Evolutionary conservation across 495 filamentous ascomycete species (phyloP), one percentile per base, ranked within the genome.

Genomic region (Hapsidospora chrysogenum): DNA sequence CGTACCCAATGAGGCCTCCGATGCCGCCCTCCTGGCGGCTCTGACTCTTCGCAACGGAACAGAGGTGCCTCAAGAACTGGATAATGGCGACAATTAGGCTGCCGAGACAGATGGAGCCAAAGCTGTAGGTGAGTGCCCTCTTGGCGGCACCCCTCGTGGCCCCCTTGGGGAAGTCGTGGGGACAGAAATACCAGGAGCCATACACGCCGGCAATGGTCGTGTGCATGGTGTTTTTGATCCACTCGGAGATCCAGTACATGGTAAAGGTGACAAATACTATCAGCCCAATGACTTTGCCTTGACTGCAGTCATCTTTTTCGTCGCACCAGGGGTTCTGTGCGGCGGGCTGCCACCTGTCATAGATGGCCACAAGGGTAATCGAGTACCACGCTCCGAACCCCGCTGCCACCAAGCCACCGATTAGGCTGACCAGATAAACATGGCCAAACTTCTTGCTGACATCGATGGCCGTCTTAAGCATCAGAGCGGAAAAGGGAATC

Each of bases 221-320:
- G 53, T 96, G 85, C 23, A 94, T 78, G 11, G 78, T 82, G 52
- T 93, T 94, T 58, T 94, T 93, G 38, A 93, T 50, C 68, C 78
- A 84, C 49, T 94, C 85, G 17, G 76, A 78, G 42, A 93, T 73
- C 87, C 85, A 96, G 56, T 92, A 92, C 46, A 68, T 73, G 17
- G 85, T 82, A 47, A 94, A 93, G 0, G 84, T 92, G 35, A 84
- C 69, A 55, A 92, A 93, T 17, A 81, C 78, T 14, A 86, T 57
- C 17, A 96, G 57, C 0, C 87, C 85, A 39, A 82, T 81, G 22
- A 93, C 82, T 42, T 78, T 84, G 11, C 61, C 81, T 2, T 44
- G 62, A 39, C 74, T 76, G 50, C 85, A 94, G n/a, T 70, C 69
- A 0, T 77, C 78, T 10, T 60, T 72, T 6, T 56, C 46, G 6